A percentile compares a stretch with the other conserved stretches of the same genome.
These are phyloP conservation scores for Curvularia spicifera DNA, from an alignment of 2,329 filamentous ascomycete species.

Conservation along the genomic window DNA sequence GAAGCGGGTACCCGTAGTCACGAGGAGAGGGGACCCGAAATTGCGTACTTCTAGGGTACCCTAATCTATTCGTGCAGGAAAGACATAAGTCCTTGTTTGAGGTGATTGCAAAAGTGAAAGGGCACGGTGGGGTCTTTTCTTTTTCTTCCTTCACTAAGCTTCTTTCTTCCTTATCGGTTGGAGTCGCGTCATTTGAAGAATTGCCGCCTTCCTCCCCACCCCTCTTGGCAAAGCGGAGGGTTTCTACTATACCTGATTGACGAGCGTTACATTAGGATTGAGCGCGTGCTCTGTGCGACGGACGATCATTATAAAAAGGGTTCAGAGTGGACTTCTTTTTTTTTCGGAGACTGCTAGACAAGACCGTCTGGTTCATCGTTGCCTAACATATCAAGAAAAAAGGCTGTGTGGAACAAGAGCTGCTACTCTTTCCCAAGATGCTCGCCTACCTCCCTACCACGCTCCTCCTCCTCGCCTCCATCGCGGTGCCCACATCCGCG, in stretches of 20 bases:
- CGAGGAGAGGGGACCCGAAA: constrained; percentile 17
- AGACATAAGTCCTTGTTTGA: not conserved
- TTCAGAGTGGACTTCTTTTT: not conserved
- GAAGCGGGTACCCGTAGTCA: constrained; percentile 2
- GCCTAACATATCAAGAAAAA: not conserved
- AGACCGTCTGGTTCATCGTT: not conserved
- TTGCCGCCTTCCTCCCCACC: not conserved
- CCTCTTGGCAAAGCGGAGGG: no score
- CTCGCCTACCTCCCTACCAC: constrained; percentile 17
- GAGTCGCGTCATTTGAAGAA: not conserved
- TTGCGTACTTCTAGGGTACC: constrained; percentile 3
- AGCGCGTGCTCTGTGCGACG: not conserved
- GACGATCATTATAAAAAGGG: constrained; percentile 1
- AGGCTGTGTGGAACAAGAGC: not conserved
- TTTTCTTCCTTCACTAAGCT: not conserved
- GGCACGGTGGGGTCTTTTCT: not conserved
- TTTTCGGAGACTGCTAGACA: not conserved
- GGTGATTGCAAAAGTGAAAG: not conserved
- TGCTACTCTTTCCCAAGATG: constrained; percentile 3
- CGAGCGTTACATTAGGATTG: not conserved
- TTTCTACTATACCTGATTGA: not conserved
- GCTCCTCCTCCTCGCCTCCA: constrained; percentile 13
- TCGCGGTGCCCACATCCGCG: constrained; percentile 23
- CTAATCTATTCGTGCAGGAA: constrained; percentile 7
- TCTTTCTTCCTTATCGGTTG: not conserved